Evolutionary conservation across 2,329 filamentous ascomycete genomes (phyloP), one percentile per base, ranked within the genome.

Genomic region (Didymella glomerata): DNA sequence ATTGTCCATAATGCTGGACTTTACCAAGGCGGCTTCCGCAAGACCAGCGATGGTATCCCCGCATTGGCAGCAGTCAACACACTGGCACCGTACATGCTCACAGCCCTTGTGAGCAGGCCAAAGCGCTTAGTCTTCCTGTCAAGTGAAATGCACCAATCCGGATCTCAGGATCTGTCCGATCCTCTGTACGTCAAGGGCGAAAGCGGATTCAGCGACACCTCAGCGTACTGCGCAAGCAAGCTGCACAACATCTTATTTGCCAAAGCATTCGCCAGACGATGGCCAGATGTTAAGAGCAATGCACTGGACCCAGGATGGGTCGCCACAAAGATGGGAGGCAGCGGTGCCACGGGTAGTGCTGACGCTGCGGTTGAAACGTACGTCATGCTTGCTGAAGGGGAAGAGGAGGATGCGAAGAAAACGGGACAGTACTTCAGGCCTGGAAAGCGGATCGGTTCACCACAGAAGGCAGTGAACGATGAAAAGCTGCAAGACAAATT

Each of bases 1-100:
- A 76, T 88, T 14, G 78, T 88, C 18, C 85, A 87, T 76, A 88
- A 87, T 60, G 85, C 85, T 0, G 85, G 84, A 2, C 63, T 85
- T 24, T 82, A 81, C 54, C 72, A 71, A 28, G 80, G 80, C 16
- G 77, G 70, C 41, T 78, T 73, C 60, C 73, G 67, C 51, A 80
- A 80, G 56, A 84, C 81, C 0, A 69, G 66, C 4, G 81, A 84
- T 40, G 79, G 79, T 10, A 76, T 85, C 22, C 81, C 83, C 0
- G 76, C 78, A 1, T 76, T 85, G 1, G 83, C 86, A 47, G 79
- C 83, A 0, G 83, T 86, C 45, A 88, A 88, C 64, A 84, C 80
- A 0, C 65, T 88, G 0, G 84, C 85, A 16, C 85, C 85, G 0
- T 88, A 86, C 63, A 77, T 87, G 5, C 75, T 88, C 2, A 83